A percentile compares a stretch with the other conserved stretches of the same genome.
phyloP scores from a whole-genome alignment of 2,329 filamentous ascomycete genomes.

The Hymenoscyphus linearis region DNA sequence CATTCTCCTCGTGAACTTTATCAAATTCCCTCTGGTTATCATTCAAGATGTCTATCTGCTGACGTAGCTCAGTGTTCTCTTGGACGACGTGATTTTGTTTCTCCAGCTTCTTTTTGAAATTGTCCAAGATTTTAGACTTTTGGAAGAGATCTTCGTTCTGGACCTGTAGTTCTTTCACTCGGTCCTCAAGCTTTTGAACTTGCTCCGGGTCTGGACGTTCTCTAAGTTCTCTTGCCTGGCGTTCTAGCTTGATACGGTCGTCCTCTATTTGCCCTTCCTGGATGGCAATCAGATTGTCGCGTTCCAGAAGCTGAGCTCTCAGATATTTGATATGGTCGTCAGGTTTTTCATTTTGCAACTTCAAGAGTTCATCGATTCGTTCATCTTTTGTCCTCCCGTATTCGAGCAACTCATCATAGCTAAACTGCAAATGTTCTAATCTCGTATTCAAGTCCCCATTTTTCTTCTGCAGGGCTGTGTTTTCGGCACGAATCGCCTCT shows the following conservation, averaged over 20 bases:
- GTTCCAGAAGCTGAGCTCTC: conserved; percentile 55
- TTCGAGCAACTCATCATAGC: conserved; percentile 53
- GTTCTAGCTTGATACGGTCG: conserved; percentile 38
- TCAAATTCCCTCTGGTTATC: conserved; percentile 39
- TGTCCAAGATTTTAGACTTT: conserved; percentile 58
- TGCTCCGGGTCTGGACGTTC: conserved; percentile 41
- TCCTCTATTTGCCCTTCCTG: conserved; percentile 63
- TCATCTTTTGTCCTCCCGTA: conserved; percentile 54
- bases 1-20: conserved; percentile 26
- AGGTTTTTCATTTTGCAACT: conserved; percentile 46
- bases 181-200: conserved; percentile 50
- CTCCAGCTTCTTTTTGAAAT: conserved; percentile 59
- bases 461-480: conserved; percentile 49
- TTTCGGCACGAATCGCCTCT: conserved; percentile 35
- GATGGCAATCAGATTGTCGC: conserved; percentile 65
- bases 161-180: conserved; percentile 54
- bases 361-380: conserved; percentile 27
- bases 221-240: conserved; percentile 44
- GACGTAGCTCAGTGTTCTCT: conserved; percentile 50
- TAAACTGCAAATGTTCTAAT: conserved; percentile 54
- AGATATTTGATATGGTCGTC: conserved; percentile 48
- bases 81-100: conserved; percentile 49
- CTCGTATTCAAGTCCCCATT: conserved; percentile 55
- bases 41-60: conserved; percentile 49
- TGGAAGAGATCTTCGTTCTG: conserved; percentile 54